Percentiles rank a stretch among this genome's conserved stretches.
Conservation (phyloP, 2,329 filamentous ascomycete genomes). For the Blumeria hordei region DNA sequence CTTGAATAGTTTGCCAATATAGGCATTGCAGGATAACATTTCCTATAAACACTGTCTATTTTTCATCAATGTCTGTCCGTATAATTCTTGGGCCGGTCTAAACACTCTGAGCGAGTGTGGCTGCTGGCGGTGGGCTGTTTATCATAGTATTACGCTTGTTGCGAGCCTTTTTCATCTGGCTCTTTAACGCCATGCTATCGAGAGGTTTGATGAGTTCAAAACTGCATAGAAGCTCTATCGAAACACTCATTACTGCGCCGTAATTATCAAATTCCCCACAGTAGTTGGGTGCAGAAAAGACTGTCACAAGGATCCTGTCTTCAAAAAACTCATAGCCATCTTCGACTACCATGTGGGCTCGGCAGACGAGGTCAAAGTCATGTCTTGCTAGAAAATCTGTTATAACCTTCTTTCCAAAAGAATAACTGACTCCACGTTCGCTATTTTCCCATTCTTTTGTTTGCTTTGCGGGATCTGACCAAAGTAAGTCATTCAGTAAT, state of each 20-base stretch:
- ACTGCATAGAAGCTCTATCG: slow-evolving; percentile 1
- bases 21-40: too few relatives aligned
- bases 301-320: slow-evolving; percentile 85
- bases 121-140: slow-evolving; percentile 53
- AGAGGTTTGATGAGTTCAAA: slow-evolving; percentile 58
- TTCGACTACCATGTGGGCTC: slow-evolving; percentile 95
- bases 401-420: slow-evolving; percentile 91
- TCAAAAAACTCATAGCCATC: slow-evolving; percentile 99
- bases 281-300: slow-evolving; percentile 98
- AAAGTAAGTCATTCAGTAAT: slow-evolving; percentile 86
- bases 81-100: slow-evolving; percentile 1
- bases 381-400: slow-evolving; percentile 96
- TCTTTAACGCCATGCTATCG: slow-evolving; percentile 89
- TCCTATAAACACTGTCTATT: too few relatives aligned
- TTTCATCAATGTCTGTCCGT: too few relatives aligned
- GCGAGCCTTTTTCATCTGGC: slow-evolving; percentile 92
- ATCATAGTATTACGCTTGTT: slow-evolving; percentile 88
- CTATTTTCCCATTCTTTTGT: slow-evolving; percentile 99
- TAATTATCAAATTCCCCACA: slow-evolving; percentile 17
- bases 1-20: too few relatives aligned
- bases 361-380: slow-evolving; percentile 98
- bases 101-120: slow-evolving; percentile 11
- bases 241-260: slow-evolving; percentile 2
- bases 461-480: slow-evolving; percentile 98
- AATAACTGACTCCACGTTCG: slow-evolving; percentile 94